Percentiles rank a stretch among this genome's conserved stretches.
Conservation (phyloP, 345 rosid genomes). For the Salix koriyanagi region DNA sequence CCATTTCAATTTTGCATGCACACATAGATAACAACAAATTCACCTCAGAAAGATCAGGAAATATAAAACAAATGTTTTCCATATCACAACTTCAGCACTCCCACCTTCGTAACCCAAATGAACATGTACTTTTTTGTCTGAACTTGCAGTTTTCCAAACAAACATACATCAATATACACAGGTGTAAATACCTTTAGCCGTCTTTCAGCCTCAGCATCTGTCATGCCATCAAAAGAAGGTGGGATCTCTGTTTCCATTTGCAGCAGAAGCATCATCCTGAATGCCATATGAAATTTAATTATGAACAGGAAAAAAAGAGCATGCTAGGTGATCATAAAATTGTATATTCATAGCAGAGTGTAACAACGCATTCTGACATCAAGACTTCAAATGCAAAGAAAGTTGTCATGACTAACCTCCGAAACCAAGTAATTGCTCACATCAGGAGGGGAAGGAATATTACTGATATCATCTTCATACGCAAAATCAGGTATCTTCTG, state of each 20-base stretch:
- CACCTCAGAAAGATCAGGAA: not conserved
- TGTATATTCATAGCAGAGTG: not conserved
- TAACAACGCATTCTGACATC: not conserved
- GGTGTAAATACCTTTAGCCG: slow-evolving; percentile 59
- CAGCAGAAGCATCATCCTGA: slow-evolving; percentile 70
- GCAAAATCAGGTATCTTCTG: slow-evolving; percentile 69
- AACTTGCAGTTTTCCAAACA: not conserved
- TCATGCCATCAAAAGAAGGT: slow-evolving; percentile 74
- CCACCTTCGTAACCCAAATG: not conserved
- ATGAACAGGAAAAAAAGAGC: slow-evolving; percentile 7
- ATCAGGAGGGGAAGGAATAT: slow-evolving; percentile 84
- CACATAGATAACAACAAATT: not conserved
- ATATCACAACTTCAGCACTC: slow-evolving; percentile 1
- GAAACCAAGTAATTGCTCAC: slow-evolving; percentile 87
- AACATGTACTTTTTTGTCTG: not conserved
- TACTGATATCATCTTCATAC: slow-evolving; percentile 71
- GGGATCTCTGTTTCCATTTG: slow-evolving; percentile 69
- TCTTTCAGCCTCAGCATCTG: slow-evolving; percentile 82
- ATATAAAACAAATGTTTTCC: not conserved
- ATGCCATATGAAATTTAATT: slow-evolving; percentile 20
- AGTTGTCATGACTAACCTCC: slow-evolving; percentile 59
- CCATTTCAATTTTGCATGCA: slow-evolving; percentile 2
- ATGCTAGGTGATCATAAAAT: not conserved
- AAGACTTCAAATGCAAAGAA: slow-evolving; percentile 1
- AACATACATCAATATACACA: not conserved